Conservation (phyloP, 2,329 filamentous ascomycete genomes). For the Arthrobotrys iridis region DNA sequence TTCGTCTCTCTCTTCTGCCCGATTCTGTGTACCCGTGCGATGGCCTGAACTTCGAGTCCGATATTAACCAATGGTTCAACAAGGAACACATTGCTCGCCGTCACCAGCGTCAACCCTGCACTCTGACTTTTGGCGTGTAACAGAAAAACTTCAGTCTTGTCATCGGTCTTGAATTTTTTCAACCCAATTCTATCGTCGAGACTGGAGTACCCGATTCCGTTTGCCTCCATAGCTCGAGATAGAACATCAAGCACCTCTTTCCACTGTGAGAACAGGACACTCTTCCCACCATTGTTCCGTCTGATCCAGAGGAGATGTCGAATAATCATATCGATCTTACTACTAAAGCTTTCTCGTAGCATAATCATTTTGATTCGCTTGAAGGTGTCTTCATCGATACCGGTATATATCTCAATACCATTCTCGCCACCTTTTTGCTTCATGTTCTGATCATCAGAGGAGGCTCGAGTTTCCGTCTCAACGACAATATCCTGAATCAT, state of each 20-base stretch:
- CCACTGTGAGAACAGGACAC: slow-evolving; percentile 94
- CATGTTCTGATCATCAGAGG: slow-evolving; percentile 21
- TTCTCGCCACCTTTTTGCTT: slow-evolving; percentile 33
- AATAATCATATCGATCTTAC: slow-evolving; percentile 83
- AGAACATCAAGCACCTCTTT: slow-evolving; percentile 81
- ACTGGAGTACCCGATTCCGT: slow-evolving; percentile 77
- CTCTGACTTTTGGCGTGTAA: slow-evolving; percentile 83
- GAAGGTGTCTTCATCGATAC: slow-evolving; percentile 67
- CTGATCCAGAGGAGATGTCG: slow-evolving; percentile 88
- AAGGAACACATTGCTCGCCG: slow-evolving; percentile 92
- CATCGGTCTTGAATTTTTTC: slow-evolving; percentile 78
- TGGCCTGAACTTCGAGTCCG: slow-evolving; percentile 91
- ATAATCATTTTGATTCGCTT: slow-evolving; percentile 83
- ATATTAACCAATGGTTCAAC: slow-evolving; percentile 95
- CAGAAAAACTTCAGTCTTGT: slow-evolving; percentile 70
- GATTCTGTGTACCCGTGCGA: slow-evolving; percentile 93
- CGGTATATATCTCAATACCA: slow-evolving; percentile 73
- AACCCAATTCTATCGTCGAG: slow-evolving; percentile 77
- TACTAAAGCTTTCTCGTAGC: slow-evolving; percentile 78
- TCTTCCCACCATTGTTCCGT: slow-evolving; percentile 87
- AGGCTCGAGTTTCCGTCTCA: slow-evolving; percentile 67
- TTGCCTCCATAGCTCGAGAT: slow-evolving; percentile 73
- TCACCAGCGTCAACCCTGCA: slow-evolving; percentile 88
- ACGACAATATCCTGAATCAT: slow-evolving; percentile 79
- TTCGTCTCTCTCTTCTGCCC: slow-evolving; percentile 88